phyloP scores from a whole-genome alignment of 495 filamentous ascomycete genomes.

The Aspergillus nanangensis region DNA sequence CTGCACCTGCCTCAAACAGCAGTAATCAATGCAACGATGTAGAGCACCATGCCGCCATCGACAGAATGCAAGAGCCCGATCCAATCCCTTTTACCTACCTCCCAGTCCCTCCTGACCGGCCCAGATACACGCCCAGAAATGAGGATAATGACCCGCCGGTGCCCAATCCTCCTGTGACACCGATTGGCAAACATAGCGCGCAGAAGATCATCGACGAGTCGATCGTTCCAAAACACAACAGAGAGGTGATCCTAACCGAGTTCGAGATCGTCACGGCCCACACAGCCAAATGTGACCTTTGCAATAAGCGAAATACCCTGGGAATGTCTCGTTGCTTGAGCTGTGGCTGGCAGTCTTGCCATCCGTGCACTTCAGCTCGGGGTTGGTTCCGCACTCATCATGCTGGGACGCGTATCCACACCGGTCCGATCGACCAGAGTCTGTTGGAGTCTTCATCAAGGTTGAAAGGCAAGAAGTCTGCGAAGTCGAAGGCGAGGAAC shows the following conservation, averaged over 20 bases:
- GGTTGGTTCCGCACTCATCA: constrained; percentile 22
- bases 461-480: neutral
- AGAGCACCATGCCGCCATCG: neutral
- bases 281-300: constrained; percentile 50
- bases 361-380: constrained; percentile 23
- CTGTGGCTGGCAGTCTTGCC: constrained; percentile 45
- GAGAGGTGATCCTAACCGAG: neutral
- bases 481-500: neutral
- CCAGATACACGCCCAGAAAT: too few relatives aligned
- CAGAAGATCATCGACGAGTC: neutral
- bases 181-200: too few relatives aligned
- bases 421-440: neutral
- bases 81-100: too few relatives aligned
- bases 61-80: neutral
- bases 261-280: constrained; percentile 34
- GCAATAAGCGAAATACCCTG: constrained; percentile 36
- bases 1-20: neutral
- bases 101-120: too few relatives aligned
- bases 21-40: neutral
- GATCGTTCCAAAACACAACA: neutral
- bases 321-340: constrained; percentile 40
- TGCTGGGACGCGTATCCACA: constrained; percentile 7
- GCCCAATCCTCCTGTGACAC: too few relatives aligned
- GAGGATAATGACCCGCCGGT: too few relatives aligned
- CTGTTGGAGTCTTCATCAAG: neutral